Evolutionary conservation across 1,284 basidiomycete species (phyloP), one percentile per base, ranked within the genome.

Genomic region (Ceratobasidium sp.): DNA sequence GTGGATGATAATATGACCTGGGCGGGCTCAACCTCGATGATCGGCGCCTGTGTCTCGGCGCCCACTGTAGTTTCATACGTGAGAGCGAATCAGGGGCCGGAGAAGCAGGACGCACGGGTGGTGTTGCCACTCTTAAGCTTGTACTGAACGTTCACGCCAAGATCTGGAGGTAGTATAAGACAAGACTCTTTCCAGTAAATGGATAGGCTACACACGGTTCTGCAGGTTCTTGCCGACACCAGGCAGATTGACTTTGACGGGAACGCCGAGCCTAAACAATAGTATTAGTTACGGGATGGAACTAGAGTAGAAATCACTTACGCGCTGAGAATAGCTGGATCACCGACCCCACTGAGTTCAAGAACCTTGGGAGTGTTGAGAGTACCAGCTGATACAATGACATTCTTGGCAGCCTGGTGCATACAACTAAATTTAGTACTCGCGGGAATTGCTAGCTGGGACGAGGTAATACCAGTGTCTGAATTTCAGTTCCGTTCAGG

Each of bases 141-240:
- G 50, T 65, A 65, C 17, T 65, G 62, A 17, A 40, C 62, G 43
- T 65, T 42, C 6, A 65, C 49, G n/a, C 62, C 62, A 40, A 65
- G 62, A 20, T 65, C 62, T 65, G 10, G 7, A 47, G 22, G 27
- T 27, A 3, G 7, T 20, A 27, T 20, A 8, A 47, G 13, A 45
- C 22, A 35, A 20, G 49, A 5, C 25, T 25, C 15, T 43, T 25
- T 65, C 22, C 4, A 25, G 22, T 38, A 38, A 25, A 50, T n/a
- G n/a, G n/a, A n/a, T n/a, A 53, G 22, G 3, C 20, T 53, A 65
- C 10, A 3, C 73, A 75, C 81, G 80, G 73, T 83, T 80, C 72
- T 82, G 81, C 35, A 83, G 74, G 75, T 83, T 81, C 73, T 80
- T 78, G 17, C 83, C 83, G 52, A 85, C 83, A 12, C 78, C 78